Evolutionary conservation across 2,329 filamentous ascomycete genomes (phyloP).

Genomic region (Colletotrichum noveboracense): DNA sequence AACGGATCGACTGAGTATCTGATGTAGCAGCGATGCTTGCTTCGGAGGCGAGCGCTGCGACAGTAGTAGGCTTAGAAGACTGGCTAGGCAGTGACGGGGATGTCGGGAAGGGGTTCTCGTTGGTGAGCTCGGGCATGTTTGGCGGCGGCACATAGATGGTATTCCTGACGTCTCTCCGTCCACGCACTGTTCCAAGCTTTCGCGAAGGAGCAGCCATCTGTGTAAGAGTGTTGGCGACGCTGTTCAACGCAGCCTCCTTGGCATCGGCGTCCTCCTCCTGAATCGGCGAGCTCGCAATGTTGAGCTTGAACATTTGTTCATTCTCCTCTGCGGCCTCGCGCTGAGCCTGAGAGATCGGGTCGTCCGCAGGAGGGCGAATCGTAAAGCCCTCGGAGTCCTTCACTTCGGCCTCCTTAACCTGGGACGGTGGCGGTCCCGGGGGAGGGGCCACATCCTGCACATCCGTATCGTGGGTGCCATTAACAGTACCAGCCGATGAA

Average conservation of each 20-base stretch:
- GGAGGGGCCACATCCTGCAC: conserved; percentile 58
- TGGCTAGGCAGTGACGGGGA: conserved; percentile 42
- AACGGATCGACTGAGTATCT: conserved; percentile 91
- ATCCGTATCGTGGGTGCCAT: conserved; percentile 53
- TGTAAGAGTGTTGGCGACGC: conserved; percentile 75
- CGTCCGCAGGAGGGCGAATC: conserved; percentile 67
- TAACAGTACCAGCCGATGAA: conserved; percentile 42
- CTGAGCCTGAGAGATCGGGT: conserved; percentile 76
- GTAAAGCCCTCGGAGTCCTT: conserved; percentile 81
- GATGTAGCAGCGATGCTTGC: conserved; percentile 65
- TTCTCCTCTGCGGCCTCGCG: conserved; percentile 66
- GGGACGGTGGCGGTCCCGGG: conserved; percentile 54
- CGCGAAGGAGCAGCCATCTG: conserved; percentile 67
- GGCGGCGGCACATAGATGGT: conserved; percentile 78
- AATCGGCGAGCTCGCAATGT: conserved; percentile 79
- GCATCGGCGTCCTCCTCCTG: conserved; percentile 78
- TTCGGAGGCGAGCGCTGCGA: conserved; percentile 67
- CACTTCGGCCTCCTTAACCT: conserved; percentile 39
- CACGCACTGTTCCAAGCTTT: conserved; percentile 79
- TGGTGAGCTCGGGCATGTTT: conserved; percentile 37
- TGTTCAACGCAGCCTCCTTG: conserved; percentile 75
- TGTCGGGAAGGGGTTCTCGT: conserved; percentile 36
- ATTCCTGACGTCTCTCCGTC: conserved; percentile 89
- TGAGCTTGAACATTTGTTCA: conserved; percentile 78
- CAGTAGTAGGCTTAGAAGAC: conserved; percentile 47